Percentiles rank a stretch among this genome's conserved stretches.
phyloP scores from a whole-genome alignment of 1,284 basidiomycete species.

The Neotropicomus parvogracilis region DNA sequence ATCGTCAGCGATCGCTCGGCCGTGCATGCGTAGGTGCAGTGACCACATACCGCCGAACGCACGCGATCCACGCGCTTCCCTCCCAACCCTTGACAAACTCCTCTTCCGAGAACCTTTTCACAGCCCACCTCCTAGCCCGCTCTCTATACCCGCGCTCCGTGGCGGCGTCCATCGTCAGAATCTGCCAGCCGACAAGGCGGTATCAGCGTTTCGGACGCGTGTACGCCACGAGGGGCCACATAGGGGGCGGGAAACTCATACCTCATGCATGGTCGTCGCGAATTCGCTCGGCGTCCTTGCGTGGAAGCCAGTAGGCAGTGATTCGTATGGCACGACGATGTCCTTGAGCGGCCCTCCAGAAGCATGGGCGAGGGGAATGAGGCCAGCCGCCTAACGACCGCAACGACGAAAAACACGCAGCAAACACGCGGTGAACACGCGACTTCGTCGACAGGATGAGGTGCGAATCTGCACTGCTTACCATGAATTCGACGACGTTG shows the following conservation, averaged over 20 bases:
- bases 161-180: slow-evolving; percentile 51
- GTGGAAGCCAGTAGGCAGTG: slow-evolving; percentile 67
- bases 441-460: neutral
- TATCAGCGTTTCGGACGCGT: slow-evolving; percentile 9
- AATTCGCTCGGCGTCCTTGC: slow-evolving; percentile 70
- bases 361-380: slow-evolving; percentile 89
- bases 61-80: slow-evolving; percentile 50
- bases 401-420: slow-evolving; percentile 2
- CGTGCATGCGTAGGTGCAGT: too few relatives aligned
- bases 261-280: slow-evolving; percentile 64
- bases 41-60: slow-evolving; percentile 10
- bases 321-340: slow-evolving; percentile 78
- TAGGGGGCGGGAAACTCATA: slow-evolving; percentile 27
- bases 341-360: slow-evolving; percentile 91
- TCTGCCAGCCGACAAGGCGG: slow-evolving; percentile 15
- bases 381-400: slow-evolving; percentile 75
- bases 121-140: slow-evolving; percentile 68
- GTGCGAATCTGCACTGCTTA: slow-evolving; percentile 34
- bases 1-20: too few relatives aligned
- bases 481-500: slow-evolving; percentile 98
- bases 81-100: slow-evolving; percentile 79
- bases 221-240: slow-evolving; percentile 6
- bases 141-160: slow-evolving; percentile 62
- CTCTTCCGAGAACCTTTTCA: slow-evolving; percentile 70
- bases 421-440: slow-evolving; percentile 17